These are phyloP conservation scores for Schizophyllum commune DNA, from an alignment of 1,284 basidiomycete genomes.

Conservation along the genomic window DNA sequence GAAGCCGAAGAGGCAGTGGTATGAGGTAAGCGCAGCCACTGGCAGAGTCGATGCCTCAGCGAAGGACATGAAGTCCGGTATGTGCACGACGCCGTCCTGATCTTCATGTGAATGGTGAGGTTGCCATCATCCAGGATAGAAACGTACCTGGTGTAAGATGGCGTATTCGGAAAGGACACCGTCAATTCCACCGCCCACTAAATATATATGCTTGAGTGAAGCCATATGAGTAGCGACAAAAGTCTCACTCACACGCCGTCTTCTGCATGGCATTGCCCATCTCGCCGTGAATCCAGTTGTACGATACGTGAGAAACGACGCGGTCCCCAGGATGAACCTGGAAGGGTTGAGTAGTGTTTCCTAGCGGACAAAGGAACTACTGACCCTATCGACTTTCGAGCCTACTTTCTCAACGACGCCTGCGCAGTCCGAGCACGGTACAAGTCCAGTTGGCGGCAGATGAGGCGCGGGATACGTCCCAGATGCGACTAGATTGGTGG, in stretches of 20 bases:
- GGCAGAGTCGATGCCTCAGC: not conserved
- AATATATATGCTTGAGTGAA: not conserved
- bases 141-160: not conserved
- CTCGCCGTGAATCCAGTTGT: not conserved
- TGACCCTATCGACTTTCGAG: not conserved
- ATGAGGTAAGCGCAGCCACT: not conserved
- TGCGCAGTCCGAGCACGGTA: not conserved
- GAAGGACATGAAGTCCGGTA: not conserved
- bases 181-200: not conserved
- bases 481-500: not conserved
- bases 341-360: not conserved
- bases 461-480: not conserved
- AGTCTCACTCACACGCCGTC: not conserved
- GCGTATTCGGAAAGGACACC: not conserved
- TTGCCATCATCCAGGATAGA: no score
- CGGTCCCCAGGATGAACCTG: not conserved
- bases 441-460: not conserved
- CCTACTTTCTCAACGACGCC: not conserved
- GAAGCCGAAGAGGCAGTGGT: not conserved
- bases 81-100: not conserved
- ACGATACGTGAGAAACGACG: not conserved
- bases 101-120: no score
- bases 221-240: no score
- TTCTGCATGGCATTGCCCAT: not conserved
- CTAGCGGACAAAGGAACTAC: no score